phyloP scores from a whole-genome alignment of 129 eudicot species.

The Chrysanthemum makinoi region DNA sequence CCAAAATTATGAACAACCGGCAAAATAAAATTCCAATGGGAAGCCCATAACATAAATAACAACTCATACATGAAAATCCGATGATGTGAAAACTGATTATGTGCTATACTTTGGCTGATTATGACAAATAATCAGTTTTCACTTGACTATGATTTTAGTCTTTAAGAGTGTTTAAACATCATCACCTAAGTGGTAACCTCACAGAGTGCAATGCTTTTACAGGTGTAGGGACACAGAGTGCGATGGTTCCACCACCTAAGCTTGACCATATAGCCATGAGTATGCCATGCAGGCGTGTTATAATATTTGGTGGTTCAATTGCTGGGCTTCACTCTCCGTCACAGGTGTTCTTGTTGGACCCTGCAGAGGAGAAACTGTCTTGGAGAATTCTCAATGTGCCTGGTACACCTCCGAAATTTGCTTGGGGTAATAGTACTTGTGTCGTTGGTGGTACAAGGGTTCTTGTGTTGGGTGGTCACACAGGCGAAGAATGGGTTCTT shows the following conservation, averaged over 20 bases:
- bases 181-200: too few relatives aligned
- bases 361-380: constrained; percentile 71
- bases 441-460: constrained; percentile 91
- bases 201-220: too few relatives aligned
- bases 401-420: constrained; percentile 74
- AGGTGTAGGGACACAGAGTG: too few relatives aligned
- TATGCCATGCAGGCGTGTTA: constrained; percentile 87
- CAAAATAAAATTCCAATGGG: too few relatives aligned
- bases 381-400: constrained; percentile 82
- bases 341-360: constrained; percentile 75
- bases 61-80: too few relatives aligned
- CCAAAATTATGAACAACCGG: too few relatives aligned
- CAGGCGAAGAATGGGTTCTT: constrained; percentile 88
- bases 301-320: constrained; percentile 78
- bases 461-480: constrained; percentile 78
- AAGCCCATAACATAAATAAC: too few relatives aligned
- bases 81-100: too few relatives aligned
- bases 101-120: too few relatives aligned
- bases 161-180: too few relatives aligned
- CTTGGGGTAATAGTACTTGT: constrained; percentile 93
- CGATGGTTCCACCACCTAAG: constrained; percentile 39
- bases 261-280: constrained; percentile 84
- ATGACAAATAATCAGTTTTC: too few relatives aligned
- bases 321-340: constrained; percentile 85
- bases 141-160: too few relatives aligned